Base-by-base conservation (phyloP, 805 yeast species). In the Teunomyces panamensis region DNA sequence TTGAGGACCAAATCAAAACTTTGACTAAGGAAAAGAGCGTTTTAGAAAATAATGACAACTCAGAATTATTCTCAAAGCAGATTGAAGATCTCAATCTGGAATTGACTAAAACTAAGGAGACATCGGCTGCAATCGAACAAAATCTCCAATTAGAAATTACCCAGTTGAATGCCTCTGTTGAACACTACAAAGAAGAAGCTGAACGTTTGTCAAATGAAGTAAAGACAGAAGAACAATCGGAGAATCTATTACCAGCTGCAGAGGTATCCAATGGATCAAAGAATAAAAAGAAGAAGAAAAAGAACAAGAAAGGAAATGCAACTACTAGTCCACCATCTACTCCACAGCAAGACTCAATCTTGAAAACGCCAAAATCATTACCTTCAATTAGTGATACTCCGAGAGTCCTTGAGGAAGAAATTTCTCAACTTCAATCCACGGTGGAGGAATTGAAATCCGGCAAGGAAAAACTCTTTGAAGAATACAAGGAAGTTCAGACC, bases 271-370 rank as follows among this genome's bases (percentile, higher is more conserved):
- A 27, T n/a, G 34, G 34, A 24, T 39, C 43, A 11, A 33, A 43
- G 32, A 35, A 35, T 10, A 33, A 33, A 14, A 43, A 35, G 32
- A 43, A 33, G 16, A 32, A 43, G 36, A 27, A 27, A 6, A 43
- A 43, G 16, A 43, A 43, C 26, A 28, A 26, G 5, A 27, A 43
- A 27, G 44, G 30, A 6, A 33, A 24, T n/a, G 27, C 10, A 13
- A 16, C 11, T 8, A 17, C 13, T 26, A 17, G 8, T 20, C 11
- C 27, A 4, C 30, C 41, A 37, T 20, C 29, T 3, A 37, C 41
- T 4, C 41, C 41, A 7, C 41, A 20, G 26, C 30, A n/a, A 10
- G 11, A 14, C 7, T 17, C 41, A 9, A 26, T 37, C 13, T 26
- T 26, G 14, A 13, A 11, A n/a, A 37, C 41, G 4, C 41, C 41